Percentiles rank a stretch among this genome's conserved stretches.
Evolutionary conservation across 1,139 yeast species (phyloP).

Genomic region (Taphrina populina): DNA sequence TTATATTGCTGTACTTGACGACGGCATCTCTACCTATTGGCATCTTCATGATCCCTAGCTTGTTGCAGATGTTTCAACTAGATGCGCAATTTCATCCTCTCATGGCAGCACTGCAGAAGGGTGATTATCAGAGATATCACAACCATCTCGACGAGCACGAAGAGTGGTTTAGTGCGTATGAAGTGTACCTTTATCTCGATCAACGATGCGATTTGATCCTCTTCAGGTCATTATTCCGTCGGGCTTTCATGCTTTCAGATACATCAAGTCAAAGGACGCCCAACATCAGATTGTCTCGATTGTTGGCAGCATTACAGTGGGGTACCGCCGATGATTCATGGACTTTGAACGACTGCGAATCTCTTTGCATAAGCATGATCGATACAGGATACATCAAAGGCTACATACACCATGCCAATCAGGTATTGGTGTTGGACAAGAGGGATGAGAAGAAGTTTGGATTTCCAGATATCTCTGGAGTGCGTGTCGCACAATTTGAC

Average conservation of each 20-base stretch:
- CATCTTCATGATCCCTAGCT: slow-evolving; percentile 42
- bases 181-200: slow-evolving; percentile 43
- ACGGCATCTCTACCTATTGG: slow-evolving; percentile 53
- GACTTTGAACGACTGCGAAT: slow-evolving; percentile 43
- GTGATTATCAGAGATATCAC: slow-evolving; percentile 42
- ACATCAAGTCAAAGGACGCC: slow-evolving; percentile 37
- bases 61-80: slow-evolving; percentile 41
- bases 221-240: slow-evolving; percentile 43
- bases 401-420: slow-evolving; percentile 40
- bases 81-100: slow-evolving; percentile 43
- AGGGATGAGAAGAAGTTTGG: slow-evolving; percentile 29
- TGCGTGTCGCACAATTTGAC: slow-evolving; percentile 12
- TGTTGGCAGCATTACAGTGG: slow-evolving; percentile 38
- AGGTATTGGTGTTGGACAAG: slow-evolving; percentile 33
- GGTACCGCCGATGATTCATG: slow-evolving; percentile 36
- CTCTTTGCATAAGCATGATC: slow-evolving; percentile 45
- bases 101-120: slow-evolving; percentile 41
- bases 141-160: slow-evolving; percentile 40
- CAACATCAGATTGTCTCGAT: slow-evolving; percentile 39
- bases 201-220: slow-evolving; percentile 42
- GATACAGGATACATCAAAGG: slow-evolving; percentile 46
- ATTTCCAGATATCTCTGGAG: slow-evolving; percentile 18
- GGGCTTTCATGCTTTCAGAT: slow-evolving; percentile 35
- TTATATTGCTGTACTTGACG: slow-evolving; percentile 54
- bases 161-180: slow-evolving; percentile 42